phyloP scores from a whole-genome alignment of 352 stramenopile genomes.

The Phytophthora pseudosyringae region DNA sequence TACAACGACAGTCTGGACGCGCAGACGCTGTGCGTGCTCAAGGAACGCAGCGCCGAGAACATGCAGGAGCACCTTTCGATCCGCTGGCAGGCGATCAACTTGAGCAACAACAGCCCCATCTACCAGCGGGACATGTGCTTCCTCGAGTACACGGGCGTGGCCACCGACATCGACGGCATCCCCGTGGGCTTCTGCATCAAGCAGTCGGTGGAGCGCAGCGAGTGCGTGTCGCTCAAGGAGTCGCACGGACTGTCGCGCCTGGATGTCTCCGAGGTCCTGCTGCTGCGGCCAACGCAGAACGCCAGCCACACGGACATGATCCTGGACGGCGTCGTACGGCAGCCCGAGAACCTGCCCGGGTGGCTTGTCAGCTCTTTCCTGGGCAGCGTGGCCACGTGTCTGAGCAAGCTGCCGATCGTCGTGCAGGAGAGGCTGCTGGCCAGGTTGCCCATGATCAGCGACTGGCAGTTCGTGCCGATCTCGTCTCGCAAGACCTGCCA shows the following conservation, averaged over 20 bases:
- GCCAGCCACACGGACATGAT: slow-evolving; percentile 63
- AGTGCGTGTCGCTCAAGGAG: slow-evolving; percentile 70
- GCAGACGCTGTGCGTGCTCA: slow-evolving; percentile 65
- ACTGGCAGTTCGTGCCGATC: slow-evolving; percentile 50
- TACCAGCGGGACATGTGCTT: slow-evolving; percentile 72
- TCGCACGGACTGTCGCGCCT: slow-evolving; percentile 63
- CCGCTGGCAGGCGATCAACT: slow-evolving; percentile 73
- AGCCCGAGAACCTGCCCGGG: slow-evolving; percentile 44
- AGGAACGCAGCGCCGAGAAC: slow-evolving; percentile 47
- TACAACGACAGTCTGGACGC: slow-evolving; percentile 68
- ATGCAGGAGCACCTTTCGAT: slow-evolving; percentile 72
- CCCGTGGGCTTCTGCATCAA: slow-evolving; percentile 70
- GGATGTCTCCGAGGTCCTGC: slow-evolving; percentile 57
- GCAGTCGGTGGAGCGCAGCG: slow-evolving; percentile 56
- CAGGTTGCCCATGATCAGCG: slow-evolving; percentile 53
- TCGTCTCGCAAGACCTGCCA: slow-evolving; percentile 65
- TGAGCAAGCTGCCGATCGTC: slow-evolving; percentile 59
- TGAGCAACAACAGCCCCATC: slow-evolving; percentile 53
- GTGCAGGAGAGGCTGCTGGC: slow-evolving; percentile 58
- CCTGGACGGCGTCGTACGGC: slow-evolving; percentile 51
- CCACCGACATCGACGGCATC: slow-evolving; percentile 55
- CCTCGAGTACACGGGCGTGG: slow-evolving; percentile 76
- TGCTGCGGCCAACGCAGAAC: slow-evolving; percentile 50
- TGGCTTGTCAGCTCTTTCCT: slow-evolving; percentile 56
- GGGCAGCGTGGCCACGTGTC: slow-evolving; percentile 36